Base-by-base conservation (phyloP, 2,329 filamentous ascomycete genomes). In the Neopestalotiopsis sp. region DNA sequence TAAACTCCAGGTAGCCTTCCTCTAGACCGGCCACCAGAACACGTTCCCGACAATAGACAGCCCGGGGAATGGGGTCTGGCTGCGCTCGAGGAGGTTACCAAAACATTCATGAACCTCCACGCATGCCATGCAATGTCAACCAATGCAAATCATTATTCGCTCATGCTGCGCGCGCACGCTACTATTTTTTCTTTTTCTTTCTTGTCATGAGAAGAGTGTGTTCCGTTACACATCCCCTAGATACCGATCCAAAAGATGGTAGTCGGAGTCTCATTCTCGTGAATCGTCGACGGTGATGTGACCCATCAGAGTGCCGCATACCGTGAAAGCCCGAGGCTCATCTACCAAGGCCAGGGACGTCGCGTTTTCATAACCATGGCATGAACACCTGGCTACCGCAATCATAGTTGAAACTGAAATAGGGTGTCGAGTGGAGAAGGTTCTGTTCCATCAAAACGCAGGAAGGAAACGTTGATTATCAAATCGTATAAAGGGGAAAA, bases 351-450 rank as follows among this genome's bases (percentile, higher is more conserved):
- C 34, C 61, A 17, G n/a, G 45, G 45, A 53, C 61, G 14, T 24
- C 38, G 61, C 17, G 45, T 53, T 34, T 34, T 28, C 42, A 40
- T 12, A 12, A 13, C 34, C 62, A 30, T 53, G 62, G n/a, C 49
- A 58, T 10, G 34, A 69, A 69, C 65, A 38, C 68, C 61, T 63
- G 56, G 42, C 57, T 63, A 30, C 67, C 66, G 49, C 66, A 70
- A 68, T 63, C 69, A 70, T 70, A 68, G 58, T 70, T 58, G 66
- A 62, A 62, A 68, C 58, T 32, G 49, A 64, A 70, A 64, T 17
- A 66, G 14, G 14, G 58, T 49, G 61, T 57, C 65, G 69, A 68
- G 67, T 42, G 67, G 69, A 68, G 69, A 62, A 67, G 62, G 56
- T 65, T 66, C 66, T 64, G 66, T 63, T 59, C 63, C 32, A 58